Evolutionary conservation across 148 eudicot species (phyloP).

Genomic region (Cornus kousa): DNA sequence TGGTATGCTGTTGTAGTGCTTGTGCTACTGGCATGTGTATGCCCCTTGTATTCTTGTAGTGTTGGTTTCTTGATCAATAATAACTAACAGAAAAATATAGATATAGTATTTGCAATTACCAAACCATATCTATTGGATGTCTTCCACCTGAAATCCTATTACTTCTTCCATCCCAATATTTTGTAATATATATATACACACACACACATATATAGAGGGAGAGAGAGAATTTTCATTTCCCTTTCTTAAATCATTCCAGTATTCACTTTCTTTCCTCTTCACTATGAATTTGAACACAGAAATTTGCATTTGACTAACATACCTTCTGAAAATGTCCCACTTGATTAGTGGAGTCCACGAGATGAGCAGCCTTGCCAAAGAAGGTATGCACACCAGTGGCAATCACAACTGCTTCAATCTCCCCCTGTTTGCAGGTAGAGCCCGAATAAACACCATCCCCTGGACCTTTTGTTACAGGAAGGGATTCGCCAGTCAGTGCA

Average conservation of each 20-base stretch:
- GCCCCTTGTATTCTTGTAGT: no score
- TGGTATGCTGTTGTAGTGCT: no score
- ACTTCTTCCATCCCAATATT: background rate
- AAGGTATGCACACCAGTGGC: conserved; percentile 57
- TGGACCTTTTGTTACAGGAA: conserved; percentile 47
- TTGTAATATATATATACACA: no score
- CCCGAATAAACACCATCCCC: conserved; percentile 53
- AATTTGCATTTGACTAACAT: background rate
- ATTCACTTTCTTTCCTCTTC: background rate
- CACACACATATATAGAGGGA: no score
- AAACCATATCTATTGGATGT: no score
- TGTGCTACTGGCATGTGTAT: no score
- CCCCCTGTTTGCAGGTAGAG: conserved; percentile 58
- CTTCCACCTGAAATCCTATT: background rate
- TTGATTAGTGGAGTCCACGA: conserved; percentile 49
- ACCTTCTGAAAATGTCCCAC: conserved; percentile 58
- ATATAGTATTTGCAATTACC: no score
- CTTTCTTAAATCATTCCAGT: background rate
- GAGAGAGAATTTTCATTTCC: background rate
- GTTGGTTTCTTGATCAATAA: no score
- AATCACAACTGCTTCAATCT: conserved; percentile 53
- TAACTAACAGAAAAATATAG: no score
- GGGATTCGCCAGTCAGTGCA: conserved; percentile 57
- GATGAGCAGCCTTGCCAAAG: conserved; percentile 62
- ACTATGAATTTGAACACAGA: background rate